Evolutionary conservation across 805 yeast species (phyloP).

Genomic region (Blastobotrys attinorum): DNA sequence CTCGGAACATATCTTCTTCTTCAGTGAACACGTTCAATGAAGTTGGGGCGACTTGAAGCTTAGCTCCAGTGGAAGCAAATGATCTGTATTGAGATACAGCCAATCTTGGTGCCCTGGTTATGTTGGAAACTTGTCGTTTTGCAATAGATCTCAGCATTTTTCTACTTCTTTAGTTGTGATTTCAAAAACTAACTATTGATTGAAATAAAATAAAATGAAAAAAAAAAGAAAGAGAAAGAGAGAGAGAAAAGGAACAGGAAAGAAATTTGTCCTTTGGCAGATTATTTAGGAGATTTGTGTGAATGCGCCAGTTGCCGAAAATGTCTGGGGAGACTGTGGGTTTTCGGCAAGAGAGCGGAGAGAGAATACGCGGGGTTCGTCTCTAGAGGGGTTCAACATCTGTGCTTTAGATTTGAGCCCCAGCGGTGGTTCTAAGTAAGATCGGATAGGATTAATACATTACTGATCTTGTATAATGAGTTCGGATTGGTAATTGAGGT

Average conservation of each 20-base stretch:
- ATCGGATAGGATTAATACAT: no score
- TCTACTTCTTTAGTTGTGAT: not conserved
- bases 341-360: no score
- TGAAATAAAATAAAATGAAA: no score
- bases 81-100: no score
- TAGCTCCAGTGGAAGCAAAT: not conserved
- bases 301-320: not conserved
- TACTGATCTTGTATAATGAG: no score
- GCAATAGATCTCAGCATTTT: not conserved
- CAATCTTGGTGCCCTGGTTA: not conserved
- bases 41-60: not conserved
- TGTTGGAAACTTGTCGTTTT: not conserved
- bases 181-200: no score
- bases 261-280: not conserved
- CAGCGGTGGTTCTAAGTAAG: no score
- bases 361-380: no score
- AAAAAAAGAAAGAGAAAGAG: no score
- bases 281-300: not conserved
- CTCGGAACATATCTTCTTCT: conserved; percentile 36
- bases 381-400: not conserved
- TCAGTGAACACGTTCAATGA: conserved; percentile 32
- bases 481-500: no score
- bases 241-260: not conserved
- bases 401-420: not conserved
- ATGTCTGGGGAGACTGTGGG: no score